A percentile compares a stretch with the other conserved stretches of the same genome.
phyloP scores from a whole-genome alignment of 2,329 filamentous ascomycete genomes.

The Canariomyces notabilis region DNA sequence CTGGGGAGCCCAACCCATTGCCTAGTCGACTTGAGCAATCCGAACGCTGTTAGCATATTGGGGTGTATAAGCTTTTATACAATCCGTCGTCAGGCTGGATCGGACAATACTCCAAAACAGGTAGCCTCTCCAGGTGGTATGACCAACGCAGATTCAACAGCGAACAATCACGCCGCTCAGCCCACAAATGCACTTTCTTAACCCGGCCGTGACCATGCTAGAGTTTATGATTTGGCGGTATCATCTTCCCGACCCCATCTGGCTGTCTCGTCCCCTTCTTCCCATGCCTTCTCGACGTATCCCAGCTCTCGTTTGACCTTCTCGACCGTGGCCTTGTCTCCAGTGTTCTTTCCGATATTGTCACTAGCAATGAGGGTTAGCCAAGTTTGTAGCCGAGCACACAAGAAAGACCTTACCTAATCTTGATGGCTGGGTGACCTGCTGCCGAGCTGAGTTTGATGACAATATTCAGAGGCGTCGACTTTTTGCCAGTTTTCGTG shows the following conservation, averaged over 20 bases:
- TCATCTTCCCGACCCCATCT: constrained; percentile 64
- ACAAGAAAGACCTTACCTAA: constrained; percentile 48
- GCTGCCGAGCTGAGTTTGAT: constrained; percentile 89
- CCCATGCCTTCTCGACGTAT: constrained; percentile 82
- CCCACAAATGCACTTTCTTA: not conserved
- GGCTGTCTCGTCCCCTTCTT: constrained; percentile 73
- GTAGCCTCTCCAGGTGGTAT: too few species aligned
- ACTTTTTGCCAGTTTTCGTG: constrained; percentile 70
- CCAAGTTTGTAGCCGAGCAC: not conserved
- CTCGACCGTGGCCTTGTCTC: constrained; percentile 70
- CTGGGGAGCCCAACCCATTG: too few species aligned
- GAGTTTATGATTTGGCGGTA: constrained; percentile 20
- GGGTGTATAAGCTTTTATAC: too few species aligned
- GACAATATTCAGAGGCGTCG: constrained; percentile 89
- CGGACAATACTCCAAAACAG: not conserved
- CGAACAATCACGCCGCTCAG: too few species aligned
- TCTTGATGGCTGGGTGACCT: constrained; percentile 81
- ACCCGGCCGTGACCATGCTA: not conserved
- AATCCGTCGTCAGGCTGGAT: too few species aligned
- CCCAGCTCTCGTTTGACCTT: constrained; percentile 81
- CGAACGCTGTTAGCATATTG: too few species aligned
- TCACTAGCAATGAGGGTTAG: constrained; percentile 41
- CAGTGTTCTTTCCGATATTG: constrained; percentile 91
- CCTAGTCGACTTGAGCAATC: too few species aligned
- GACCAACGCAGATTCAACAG: too few species aligned